phyloP scores from a whole-genome alignment of 2,329 filamentous ascomycete species.

The Pseudogymnoascus destructans region DNA sequence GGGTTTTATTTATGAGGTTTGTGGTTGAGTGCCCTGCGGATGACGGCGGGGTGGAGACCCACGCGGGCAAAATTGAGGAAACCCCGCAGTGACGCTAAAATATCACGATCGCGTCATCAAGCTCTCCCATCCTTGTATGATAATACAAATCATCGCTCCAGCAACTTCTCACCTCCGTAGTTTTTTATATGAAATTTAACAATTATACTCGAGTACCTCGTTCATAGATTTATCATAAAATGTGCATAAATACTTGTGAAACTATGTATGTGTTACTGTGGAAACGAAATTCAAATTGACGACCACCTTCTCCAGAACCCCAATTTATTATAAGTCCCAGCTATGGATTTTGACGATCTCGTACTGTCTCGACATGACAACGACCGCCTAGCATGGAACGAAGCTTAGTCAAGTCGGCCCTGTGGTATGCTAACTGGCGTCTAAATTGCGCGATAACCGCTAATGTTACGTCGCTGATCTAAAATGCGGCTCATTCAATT shows the following conservation, averaged over 20 bases:
- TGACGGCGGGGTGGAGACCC: neutral
- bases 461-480: constrained; percentile 11
- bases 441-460: constrained; percentile 12
- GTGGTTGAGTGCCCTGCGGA: neutral
- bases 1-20: neutral
- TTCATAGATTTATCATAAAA: neutral
- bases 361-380: neutral
- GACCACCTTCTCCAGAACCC: neutral
- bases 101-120: constrained; percentile 6
- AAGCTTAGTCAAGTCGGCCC: neutral
- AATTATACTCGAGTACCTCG: neutral
- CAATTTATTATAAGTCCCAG: neutral
- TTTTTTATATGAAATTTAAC: neutral
- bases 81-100: constrained; percentile 3
- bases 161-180: neutral
- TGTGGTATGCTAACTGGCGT: constrained; percentile 7
- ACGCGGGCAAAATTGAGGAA: constrained; percentile 1
- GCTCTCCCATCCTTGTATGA: neutral
- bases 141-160: neutral
- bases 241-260: neutral
- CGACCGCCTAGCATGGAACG: neutral
- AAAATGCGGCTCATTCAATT: constrained; percentile 13
- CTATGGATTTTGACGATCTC: neutral
- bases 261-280: neutral
- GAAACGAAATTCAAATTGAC: neutral